These are phyloP conservation scores for Aspergillus chevalieri DNA, from an alignment of 2,329 filamentous ascomycete genomes.

Conservation along the genomic window DNA sequence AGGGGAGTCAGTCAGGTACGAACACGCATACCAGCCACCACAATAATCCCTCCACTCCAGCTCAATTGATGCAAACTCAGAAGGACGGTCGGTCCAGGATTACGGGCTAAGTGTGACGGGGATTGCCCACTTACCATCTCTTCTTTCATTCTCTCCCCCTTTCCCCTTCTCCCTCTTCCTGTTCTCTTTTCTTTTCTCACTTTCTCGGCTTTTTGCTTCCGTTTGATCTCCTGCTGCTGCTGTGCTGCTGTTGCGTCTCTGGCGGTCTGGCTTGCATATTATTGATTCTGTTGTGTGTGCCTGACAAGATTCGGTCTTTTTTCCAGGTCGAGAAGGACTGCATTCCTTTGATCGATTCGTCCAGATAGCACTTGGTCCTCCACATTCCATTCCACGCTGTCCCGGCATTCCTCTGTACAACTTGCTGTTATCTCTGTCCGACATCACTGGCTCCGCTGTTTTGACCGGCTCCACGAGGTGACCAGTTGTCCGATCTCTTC, in stretches of 20 bases:
- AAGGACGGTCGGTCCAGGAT: neutral
- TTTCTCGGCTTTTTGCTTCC: constrained; percentile 12
- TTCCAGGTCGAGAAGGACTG: neutral
- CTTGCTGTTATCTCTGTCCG: neutral
- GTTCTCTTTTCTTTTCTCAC: constrained; percentile 21
- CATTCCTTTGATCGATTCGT: constrained; percentile 9
- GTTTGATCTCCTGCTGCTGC: neutral
- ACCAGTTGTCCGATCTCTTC: neutral
- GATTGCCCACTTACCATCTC: constrained; percentile 33
- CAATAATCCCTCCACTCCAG: neutral
- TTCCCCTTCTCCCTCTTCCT: constrained; percentile 18
- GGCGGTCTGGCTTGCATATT: neutral
- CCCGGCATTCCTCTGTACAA: neutral
- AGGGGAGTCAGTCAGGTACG: neutral
- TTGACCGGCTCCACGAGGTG: neutral
- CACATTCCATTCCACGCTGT: constrained; percentile 22
- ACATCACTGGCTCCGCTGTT: neutral
- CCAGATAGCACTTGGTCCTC: constrained; percentile 2
- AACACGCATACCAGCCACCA: constrained; percentile 31
- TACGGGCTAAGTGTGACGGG: constrained; percentile 12
- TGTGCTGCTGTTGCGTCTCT: neutral
- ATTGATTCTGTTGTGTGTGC: neutral
- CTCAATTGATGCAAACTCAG: neutral
- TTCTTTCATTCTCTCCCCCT: constrained; percentile 14
- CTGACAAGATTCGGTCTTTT: constrained; percentile 1